A percentile compares a stretch with the other conserved stretches of the same genome.
phyloP scores from a whole-genome alignment of 345 rosid genomes.

The Eucalyptus rudis region DNA sequence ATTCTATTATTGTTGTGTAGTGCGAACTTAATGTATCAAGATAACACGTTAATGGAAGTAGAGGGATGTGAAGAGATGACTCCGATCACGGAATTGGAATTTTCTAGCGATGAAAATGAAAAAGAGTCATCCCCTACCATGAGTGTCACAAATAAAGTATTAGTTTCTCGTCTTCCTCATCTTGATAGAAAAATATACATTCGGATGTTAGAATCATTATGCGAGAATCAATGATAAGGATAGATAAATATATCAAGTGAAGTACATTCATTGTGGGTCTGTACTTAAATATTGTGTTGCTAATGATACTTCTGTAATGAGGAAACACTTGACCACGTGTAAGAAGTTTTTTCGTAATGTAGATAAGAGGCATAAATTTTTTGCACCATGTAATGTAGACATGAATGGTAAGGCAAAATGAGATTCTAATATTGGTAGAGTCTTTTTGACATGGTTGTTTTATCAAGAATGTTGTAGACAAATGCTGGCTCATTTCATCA shows the following conservation, averaged over 20 bases:
- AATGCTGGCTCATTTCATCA: rapidly evolving
- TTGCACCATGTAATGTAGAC: too few relatives aligned
- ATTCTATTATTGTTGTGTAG: too few relatives aligned
- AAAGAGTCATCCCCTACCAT: rapidly evolving
- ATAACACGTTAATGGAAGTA: too few relatives aligned
- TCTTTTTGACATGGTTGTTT: rapidly evolving
- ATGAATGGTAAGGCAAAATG: rapidly evolving
- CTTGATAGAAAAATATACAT: too few relatives aligned
- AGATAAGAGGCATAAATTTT: rapidly evolving
- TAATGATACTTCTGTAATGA: rapidly evolving
- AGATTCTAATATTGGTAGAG: rapidly evolving
- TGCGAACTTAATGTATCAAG: too few relatives aligned
- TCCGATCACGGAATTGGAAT: rapidly evolving
- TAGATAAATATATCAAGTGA: too few relatives aligned
- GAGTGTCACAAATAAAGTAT: too few relatives aligned
- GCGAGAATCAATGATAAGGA: too few relatives aligned
- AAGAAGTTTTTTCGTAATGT: too few relatives aligned
- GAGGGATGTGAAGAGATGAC: too few relatives aligned
- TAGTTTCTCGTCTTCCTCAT: rapidly evolving
- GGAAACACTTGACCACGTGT: rapidly evolving
- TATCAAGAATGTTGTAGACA: rapidly evolving
- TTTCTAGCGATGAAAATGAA: too few relatives aligned
- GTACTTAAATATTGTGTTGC: rapidly evolving
- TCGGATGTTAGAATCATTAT: rapidly evolving
- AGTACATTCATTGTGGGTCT: too few relatives aligned